Evolutionary conservation across 176 grass and related monocot species (phyloP).

Genomic region (Hsuehochloa calcarea): DNA sequence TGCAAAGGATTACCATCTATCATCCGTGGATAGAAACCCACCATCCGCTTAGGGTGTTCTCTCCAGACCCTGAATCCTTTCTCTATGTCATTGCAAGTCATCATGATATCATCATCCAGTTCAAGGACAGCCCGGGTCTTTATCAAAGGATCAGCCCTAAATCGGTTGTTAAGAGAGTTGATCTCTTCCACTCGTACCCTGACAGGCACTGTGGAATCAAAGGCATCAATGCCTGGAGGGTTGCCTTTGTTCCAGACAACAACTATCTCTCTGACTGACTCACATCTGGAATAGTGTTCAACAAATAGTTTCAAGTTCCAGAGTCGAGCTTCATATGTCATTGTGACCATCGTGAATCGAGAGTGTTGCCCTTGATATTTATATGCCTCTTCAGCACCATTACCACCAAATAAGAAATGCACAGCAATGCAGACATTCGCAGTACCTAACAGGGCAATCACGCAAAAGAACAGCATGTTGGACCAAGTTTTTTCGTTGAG

Average conservation of each 20-base stretch:
- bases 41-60: conserved; percentile 82
- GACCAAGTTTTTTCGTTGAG: conserved; percentile 71
- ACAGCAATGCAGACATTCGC: conserved; percentile 73
- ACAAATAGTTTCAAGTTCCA: conserved; percentile 96
- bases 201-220: conserved; percentile 87
- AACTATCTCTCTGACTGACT: conserved; percentile 92
- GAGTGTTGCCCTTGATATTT: conserved; percentile 68
- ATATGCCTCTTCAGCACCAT: conserved; percentile 86
- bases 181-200: conserved; percentile 76
- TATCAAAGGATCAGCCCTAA: conserved; percentile 82
- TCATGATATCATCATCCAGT: conserved; percentile 98
- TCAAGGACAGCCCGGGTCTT: conserved; percentile 89
- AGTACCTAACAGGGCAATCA: conserved; percentile 53
- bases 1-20: conserved; percentile 67
- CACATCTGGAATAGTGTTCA: conserved; percentile 91
- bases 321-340: conserved; percentile 94
- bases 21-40: conserved; percentile 90
- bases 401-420: conserved; percentile 74
- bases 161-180: conserved; percentile 97
- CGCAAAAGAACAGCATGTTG: conserved; percentile 59
- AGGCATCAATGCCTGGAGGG: conserved; percentile 53
- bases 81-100: conserved; percentile 94
- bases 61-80: conserved; percentile 97
- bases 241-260: conserved; percentile 98
- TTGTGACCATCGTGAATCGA: conserved; percentile 91